Conservation (phyloP, 108 stramenopile species). For the Asterionellopsis glacialis region DNA sequence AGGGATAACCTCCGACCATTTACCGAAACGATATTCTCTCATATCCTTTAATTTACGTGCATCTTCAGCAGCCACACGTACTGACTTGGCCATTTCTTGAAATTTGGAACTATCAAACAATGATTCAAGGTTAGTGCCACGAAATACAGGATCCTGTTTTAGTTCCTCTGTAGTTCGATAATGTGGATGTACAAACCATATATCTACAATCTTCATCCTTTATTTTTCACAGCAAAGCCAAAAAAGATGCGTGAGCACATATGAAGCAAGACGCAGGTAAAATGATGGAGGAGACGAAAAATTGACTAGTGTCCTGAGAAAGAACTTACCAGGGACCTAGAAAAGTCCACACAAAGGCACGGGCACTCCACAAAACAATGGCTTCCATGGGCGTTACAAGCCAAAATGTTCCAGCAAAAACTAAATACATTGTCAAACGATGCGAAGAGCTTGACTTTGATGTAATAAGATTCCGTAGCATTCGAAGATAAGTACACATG, state of each 20-base stretch:
- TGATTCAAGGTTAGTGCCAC: slow-evolving; percentile 9
- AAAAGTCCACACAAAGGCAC: slow-evolving; percentile 27
- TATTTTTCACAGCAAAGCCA: slow-evolving; percentile 5
- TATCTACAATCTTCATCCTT: slow-evolving; percentile 35
- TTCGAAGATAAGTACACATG: slow-evolving; percentile 39
- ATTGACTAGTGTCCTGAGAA: too few relatives aligned
- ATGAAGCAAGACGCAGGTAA: background rate
- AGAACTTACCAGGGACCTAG: slow-evolving; percentile 36
- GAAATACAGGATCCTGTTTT: slow-evolving; percentile 10
- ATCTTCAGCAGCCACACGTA: slow-evolving; percentile 30
- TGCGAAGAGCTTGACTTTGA: slow-evolving; percentile 52
- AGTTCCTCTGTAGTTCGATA: slow-evolving; percentile 28
- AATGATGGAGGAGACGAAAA: too few relatives aligned
- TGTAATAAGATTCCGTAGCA: slow-evolving; percentile 50
- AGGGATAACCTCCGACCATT: slow-evolving; percentile 29
- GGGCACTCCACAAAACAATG: slow-evolving; percentile 28
- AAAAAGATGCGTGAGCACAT: slow-evolving; percentile 10
- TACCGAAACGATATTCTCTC: slow-evolving; percentile 27
- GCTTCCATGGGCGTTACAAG: slow-evolving; percentile 47
- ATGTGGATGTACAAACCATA: slow-evolving; percentile 21
- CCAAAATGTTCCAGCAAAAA: slow-evolving; percentile 39
- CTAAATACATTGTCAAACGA: slow-evolving; percentile 29
- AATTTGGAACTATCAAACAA: slow-evolving; percentile 18
- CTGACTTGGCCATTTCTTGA: slow-evolving; percentile 22
- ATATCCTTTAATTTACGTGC: slow-evolving; percentile 34